Conservation (phyloP, 495 filamentous ascomycete genomes). For the Talaromyces nanjingensis region DNA sequence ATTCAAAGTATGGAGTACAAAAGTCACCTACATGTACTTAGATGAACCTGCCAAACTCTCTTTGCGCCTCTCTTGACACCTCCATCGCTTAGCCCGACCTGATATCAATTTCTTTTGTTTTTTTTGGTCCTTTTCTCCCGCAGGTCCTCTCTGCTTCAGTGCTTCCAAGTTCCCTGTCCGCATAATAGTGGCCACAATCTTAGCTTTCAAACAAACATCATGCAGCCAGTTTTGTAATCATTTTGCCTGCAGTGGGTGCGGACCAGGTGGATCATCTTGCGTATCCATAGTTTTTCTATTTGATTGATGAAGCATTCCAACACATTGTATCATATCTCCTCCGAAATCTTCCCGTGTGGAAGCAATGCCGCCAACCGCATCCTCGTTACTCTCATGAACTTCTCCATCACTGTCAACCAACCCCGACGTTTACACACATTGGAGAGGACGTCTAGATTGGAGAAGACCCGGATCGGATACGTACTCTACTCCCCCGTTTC, state of each 20-base stretch:
- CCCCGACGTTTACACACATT: not conserved
- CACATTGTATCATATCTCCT: not conserved
- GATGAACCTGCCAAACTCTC: not conserved
- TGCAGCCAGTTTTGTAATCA: not conserved
- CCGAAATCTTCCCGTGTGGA: not conserved
- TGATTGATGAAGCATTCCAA: conserved; percentile 1
- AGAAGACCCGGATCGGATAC: not conserved
- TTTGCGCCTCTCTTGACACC: conserved; percentile 1
- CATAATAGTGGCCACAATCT: not conserved
- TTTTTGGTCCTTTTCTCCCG: not conserved
- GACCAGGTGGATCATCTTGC: not conserved
- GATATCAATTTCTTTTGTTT: not conserved
- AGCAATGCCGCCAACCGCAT: conserved; percentile 6
- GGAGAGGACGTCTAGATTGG: not conserved
- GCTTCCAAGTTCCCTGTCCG: not conserved
- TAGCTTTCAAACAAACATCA: not conserved
- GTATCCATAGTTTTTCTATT: not conserved
- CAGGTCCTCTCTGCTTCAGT: not conserved
- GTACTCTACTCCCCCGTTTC: not conserved
- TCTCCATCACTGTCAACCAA: not conserved
- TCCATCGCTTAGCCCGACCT: not conserved
- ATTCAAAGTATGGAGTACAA: not conserved
- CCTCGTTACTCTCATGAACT: not conserved
- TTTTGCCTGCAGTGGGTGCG: not conserved
- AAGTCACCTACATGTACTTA: not conserved